These are phyloP conservation scores for Trichoderma guizhouense DNA, from an alignment of 2,329 filamentous ascomycete species.

Conservation along the genomic window DNA sequence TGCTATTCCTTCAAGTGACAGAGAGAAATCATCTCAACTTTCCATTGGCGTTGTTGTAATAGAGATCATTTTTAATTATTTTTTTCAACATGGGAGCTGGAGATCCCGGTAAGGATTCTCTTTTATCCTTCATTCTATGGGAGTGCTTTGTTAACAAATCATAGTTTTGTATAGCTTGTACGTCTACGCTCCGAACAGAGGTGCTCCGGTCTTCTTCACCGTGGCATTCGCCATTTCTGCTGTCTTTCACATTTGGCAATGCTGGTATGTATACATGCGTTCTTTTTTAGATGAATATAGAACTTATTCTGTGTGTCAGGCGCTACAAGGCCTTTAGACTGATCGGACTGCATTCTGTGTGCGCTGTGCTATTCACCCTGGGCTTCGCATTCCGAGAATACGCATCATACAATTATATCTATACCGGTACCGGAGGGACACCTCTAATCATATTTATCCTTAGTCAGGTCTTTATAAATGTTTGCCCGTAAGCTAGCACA, in stretches of 20 bases:
- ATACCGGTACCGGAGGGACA: neutral
- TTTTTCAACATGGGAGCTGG: neutral
- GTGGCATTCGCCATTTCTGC: neutral
- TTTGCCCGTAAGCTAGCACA: neutral
- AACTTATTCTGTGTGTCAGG: neutral
- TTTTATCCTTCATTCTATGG: accelerated
- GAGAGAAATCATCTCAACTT: neutral
- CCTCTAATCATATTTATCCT: neutral
- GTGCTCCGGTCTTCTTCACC: neutral
- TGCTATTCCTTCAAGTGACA: neutral
- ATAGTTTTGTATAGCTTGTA: neutral
- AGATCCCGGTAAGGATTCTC: neutral
- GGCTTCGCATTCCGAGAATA: neutral
- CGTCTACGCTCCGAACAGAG: neutral
- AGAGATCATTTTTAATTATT: neutral
- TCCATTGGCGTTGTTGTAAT: neutral
- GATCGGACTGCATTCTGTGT: neutral
- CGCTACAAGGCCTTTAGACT: neutral
- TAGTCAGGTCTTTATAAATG: neutral
- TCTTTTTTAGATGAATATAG: too few species aligned
- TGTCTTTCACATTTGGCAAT: neutral
- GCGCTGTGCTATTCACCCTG: neutral
- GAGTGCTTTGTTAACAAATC: neutral
- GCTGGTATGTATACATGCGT: neutral
- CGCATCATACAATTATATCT: neutral